Percentiles rank a stretch among this genome's conserved stretches.
phyloP scores from a whole-genome alignment of 2,329 filamentous ascomycete genomes.

The Colletotrichum sublineola region DNA sequence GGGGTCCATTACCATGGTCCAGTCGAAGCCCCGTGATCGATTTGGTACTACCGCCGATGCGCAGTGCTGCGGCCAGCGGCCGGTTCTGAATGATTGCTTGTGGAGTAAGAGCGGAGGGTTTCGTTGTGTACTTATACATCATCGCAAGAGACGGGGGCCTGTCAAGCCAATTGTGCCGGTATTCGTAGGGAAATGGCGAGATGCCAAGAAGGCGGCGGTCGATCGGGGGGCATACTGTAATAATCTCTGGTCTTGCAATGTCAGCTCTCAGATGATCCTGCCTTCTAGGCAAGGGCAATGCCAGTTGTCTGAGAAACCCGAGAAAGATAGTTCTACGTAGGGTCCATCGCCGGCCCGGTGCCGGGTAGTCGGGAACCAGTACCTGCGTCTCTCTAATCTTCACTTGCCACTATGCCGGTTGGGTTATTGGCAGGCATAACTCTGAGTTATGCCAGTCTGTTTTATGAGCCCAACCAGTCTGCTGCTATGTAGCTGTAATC shows the following conservation, averaged over 20 bases:
- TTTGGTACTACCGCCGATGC: slow-evolving; percentile 15
- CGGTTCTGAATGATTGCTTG: background rate
- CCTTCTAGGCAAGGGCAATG: slow-evolving; percentile 4
- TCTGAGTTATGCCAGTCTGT: background rate
- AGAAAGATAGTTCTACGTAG: background rate
- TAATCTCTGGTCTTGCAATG: slow-evolving; percentile 12
- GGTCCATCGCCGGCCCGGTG: slow-evolving; percentile 16
- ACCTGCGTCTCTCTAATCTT: slow-evolving; percentile 9
- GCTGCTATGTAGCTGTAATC: background rate
- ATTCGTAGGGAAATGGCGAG: background rate
- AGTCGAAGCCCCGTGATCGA: slow-evolving; percentile 19
- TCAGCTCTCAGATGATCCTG: slow-evolving; percentile 15
- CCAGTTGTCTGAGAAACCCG: slow-evolving; percentile 20
- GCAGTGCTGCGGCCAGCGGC: background rate
- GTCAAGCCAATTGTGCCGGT: background rate
- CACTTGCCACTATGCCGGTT: slow-evolving; percentile 1
- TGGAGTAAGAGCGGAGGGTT: background rate
- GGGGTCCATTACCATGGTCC: slow-evolving; percentile 27
- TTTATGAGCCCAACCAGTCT: background rate
- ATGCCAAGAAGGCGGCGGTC: background rate
- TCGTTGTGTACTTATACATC: background rate
- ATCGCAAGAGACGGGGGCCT: background rate
- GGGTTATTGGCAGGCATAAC: slow-evolving; percentile 1
- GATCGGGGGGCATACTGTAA: slow-evolving; percentile 19
- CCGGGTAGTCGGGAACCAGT: slow-evolving; percentile 23